Conservation (phyloP, 805 yeast species). For the Candida taoyuanica region DNA sequence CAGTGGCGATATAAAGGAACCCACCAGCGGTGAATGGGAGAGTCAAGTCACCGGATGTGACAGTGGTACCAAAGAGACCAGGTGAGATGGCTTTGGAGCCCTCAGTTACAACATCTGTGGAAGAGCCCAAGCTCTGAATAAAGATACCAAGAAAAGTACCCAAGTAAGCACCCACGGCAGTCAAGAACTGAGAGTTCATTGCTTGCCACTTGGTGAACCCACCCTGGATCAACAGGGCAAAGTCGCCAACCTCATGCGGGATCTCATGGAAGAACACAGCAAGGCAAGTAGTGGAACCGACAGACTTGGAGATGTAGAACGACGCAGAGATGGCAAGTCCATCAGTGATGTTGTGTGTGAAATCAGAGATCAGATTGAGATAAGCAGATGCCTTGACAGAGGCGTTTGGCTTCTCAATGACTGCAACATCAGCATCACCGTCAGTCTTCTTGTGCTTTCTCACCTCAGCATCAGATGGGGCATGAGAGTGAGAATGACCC, state of each 20-base stretch:
- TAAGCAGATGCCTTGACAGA: conserved; percentile 45
- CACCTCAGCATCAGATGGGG: conserved; percentile 19
- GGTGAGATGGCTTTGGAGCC: conserved; percentile 16
- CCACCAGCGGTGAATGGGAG: conserved; percentile 78
- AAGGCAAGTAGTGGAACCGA: conserved; percentile 64
- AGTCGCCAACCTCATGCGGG: conserved; percentile 81
- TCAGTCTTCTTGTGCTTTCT: conserved; percentile 22
- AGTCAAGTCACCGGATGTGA: conserved; percentile 45
- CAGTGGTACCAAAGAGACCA: conserved; percentile 49
- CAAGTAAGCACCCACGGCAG: conserved; percentile 58
- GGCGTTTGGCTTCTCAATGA: conserved; percentile 32
- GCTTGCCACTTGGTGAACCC: conserved; percentile 67
- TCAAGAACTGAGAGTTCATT: conserved; percentile 59
- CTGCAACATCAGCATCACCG: conserved; percentile 26
- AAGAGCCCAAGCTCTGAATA: conserved; percentile 38
- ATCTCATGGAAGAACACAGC: conserved; percentile 75
- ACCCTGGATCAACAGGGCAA: conserved; percentile 63
- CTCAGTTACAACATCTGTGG: conserved; percentile 2
- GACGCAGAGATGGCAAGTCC: conserved; percentile 73
- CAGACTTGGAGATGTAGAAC: conserved; percentile 52
- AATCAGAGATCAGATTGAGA: conserved; percentile 63
- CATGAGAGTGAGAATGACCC: conserved; percentile 37
- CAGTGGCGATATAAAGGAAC: conserved; percentile 65
- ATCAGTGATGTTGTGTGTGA: conserved; percentile 71
- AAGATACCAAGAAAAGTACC: conserved; percentile 65